Conservation (phyloP, 805 yeast species). For the Grigorovia humatica region DNA sequence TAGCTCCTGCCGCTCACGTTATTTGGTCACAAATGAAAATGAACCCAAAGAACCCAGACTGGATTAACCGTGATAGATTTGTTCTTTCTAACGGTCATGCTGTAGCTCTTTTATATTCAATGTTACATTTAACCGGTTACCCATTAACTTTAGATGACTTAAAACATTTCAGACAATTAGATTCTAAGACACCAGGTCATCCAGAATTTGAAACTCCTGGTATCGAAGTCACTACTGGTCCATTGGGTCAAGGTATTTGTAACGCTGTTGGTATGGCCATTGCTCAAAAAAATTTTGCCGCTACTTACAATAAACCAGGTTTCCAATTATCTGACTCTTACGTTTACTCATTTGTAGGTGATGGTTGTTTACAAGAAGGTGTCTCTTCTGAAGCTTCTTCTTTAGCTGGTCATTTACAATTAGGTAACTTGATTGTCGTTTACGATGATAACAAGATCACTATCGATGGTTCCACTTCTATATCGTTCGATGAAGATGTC, state of each 20-base stretch:
- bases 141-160: conserved; percentile 68
- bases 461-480: conserved; percentile 85
- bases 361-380: conserved; percentile 98
- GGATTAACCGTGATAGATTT: conserved; percentile 94
- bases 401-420: conserved; percentile 89
- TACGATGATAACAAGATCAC: conserved; percentile 97
- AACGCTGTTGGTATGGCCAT: conserved; percentile 96
- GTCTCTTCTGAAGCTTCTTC: conserved; percentile 90
- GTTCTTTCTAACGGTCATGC: conserved; percentile 96
- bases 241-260: conserved; percentile 94
- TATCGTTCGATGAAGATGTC: conserved; percentile 92
- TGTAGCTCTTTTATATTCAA: conserved; percentile 76
- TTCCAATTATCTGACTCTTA: conserved; percentile 59
- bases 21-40: conserved; percentile 71
- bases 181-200: conserved; percentile 94
- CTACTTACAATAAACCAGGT: conserved; percentile 79
- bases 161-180: conserved; percentile 80
- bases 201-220: conserved; percentile 91
- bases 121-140: conserved; percentile 81
- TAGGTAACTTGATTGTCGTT: conserved; percentile 86
- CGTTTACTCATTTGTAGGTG: conserved; percentile 81
- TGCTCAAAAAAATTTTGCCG: conserved; percentile 86
- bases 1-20: conserved; percentile 92
- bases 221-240: conserved; percentile 96
- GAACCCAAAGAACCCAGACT: conserved; percentile 83